A percentile compares a stretch with the other conserved stretches of the same genome.
These are phyloP conservation scores for Cicer arietinum DNA, from an alignment of 306 rosid genomes.

Conservation along the genomic window DNA sequence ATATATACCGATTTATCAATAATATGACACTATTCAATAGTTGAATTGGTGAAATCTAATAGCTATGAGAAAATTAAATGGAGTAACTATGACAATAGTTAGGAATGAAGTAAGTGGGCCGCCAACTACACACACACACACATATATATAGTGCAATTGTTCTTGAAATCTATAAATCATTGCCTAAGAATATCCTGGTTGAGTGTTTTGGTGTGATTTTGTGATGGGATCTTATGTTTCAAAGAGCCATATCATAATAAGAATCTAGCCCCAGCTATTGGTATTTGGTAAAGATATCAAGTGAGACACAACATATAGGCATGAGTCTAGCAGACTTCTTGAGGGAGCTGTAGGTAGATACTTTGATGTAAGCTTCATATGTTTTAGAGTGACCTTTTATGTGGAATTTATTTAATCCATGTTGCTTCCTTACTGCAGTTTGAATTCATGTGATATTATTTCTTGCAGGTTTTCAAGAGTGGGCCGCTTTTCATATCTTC, in stretches of 20 bases:
- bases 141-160: background rate
- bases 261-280: background rate
- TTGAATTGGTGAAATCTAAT: background rate
- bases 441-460: constrained; percentile 39
- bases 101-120: background rate
- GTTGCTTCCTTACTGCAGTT: constrained; percentile 17
- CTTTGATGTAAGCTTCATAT: background rate
- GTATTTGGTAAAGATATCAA: background rate
- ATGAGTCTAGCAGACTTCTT: constrained; percentile 1
- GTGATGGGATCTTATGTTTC: background rate
- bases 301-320: background rate
- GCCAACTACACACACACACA: background rate
- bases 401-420: constrained; percentile 28
- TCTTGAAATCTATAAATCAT: background rate
- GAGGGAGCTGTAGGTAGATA: background rate
- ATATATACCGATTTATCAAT: no score
- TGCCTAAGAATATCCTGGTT: background rate
- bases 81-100: background rate
- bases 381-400: background rate
- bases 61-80: background rate
- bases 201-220: constrained; percentile 4
- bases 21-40: background rate
- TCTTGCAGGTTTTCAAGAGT: constrained; percentile 85
- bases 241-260: background rate
- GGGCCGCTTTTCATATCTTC: constrained; percentile 94